These are phyloP conservation scores for Penicillium sp. DNA, from an alignment of 2,329 filamentous ascomycete genomes.

Conservation along the genomic window DNA sequence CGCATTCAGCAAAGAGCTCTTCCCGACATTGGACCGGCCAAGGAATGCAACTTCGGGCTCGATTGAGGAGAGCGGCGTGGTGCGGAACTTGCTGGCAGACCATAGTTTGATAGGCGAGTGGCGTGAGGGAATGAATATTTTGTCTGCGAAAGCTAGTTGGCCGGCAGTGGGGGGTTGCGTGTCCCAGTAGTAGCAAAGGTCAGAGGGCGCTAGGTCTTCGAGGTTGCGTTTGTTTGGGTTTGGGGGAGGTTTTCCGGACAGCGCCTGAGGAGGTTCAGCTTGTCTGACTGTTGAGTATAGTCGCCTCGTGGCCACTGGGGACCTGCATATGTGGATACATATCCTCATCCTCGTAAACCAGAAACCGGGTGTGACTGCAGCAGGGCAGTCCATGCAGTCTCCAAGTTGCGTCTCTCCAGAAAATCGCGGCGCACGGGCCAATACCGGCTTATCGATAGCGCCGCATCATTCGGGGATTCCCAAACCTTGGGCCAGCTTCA, in stretches of 20 bases:
- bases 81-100: slow-evolving; percentile 64
- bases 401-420: slow-evolving; percentile 21
- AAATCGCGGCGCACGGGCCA: slow-evolving; percentile 25
- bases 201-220: slow-evolving; percentile 35
- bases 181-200: slow-evolving; percentile 56
- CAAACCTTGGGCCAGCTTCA: background rate
- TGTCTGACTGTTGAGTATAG: slow-evolving; percentile 16
- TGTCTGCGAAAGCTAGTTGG: slow-evolving; percentile 52
- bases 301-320: slow-evolving; percentile 6
- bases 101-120: slow-evolving; percentile 61
- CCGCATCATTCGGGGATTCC: background rate
- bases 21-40: slow-evolving; percentile 72
- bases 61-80: slow-evolving; percentile 57
- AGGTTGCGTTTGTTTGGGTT: slow-evolving; percentile 35
- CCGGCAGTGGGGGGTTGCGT: slow-evolving; percentile 48
- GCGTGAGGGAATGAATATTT: slow-evolving; percentile 51
- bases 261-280: background rate
- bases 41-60: slow-evolving; percentile 69
- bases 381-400: background rate
- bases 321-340: slow-evolving; percentile 12
- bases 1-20: slow-evolving; percentile 69
- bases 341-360: slow-evolving; percentile 5
- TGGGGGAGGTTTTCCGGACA: slow-evolving; percentile 6
- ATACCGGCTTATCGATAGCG: slow-evolving; percentile 9
- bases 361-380: background rate